Evolutionary conservation across 2,329 filamentous ascomycete species (phyloP).

Genomic region (Corinectria fuckeliana): DNA sequence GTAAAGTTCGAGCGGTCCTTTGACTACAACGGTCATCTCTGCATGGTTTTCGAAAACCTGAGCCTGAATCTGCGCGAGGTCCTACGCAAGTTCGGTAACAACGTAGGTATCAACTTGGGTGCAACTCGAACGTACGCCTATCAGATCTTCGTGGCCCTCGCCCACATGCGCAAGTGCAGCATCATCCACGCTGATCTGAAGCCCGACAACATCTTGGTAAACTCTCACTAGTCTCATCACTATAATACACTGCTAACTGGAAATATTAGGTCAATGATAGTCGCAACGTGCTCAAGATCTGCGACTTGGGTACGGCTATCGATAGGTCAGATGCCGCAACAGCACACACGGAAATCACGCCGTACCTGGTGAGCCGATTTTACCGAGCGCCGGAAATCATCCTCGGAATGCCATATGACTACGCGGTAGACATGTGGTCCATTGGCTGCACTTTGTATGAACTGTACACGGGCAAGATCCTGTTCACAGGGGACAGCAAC

Average conservation of each 20-base stretch:
- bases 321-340: constrained; percentile 79
- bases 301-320: constrained; percentile 95
- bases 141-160: constrained; percentile 91
- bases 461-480: constrained; percentile 94
- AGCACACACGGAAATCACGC: constrained; percentile 83
- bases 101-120: constrained; percentile 87
- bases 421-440: constrained; percentile 96
- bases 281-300: constrained; percentile 88
- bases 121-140: constrained; percentile 90
- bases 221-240: constrained; percentile 26
- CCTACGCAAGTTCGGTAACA: constrained; percentile 92
- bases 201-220: constrained; percentile 92
- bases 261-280: constrained; percentile 73
- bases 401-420: constrained; percentile 93
- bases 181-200: constrained; percentile 97
- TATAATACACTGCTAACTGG: constrained; percentile 17
- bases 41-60: constrained; percentile 96
- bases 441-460: constrained; percentile 97
- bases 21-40: constrained; percentile 93
- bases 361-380: constrained; percentile 95
- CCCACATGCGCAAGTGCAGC: constrained; percentile 87
- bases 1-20: constrained; percentile 88
- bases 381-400: constrained; percentile 98
- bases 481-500: constrained; percentile 94
- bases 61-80: constrained; percentile 93